A percentile compares a stretch with the other conserved stretches of the same genome.
Conservation (phyloP, 768 basidiomycete species). For the Crassisporium funariophilum region DNA sequence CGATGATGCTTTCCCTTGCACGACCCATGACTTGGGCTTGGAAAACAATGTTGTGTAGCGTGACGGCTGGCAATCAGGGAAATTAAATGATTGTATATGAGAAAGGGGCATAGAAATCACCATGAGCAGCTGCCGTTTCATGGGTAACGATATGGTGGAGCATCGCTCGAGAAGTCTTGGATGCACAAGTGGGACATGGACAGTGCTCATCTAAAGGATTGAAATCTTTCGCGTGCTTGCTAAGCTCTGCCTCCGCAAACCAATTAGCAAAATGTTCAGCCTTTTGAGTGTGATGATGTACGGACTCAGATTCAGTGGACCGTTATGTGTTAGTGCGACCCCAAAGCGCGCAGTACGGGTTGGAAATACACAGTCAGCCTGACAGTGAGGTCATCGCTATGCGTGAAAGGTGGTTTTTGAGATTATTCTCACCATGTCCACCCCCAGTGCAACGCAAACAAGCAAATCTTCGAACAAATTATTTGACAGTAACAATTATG, state of each 20-base stretch:
- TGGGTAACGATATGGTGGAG: conserved; percentile 76
- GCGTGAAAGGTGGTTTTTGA: neutral
- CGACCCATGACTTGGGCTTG: conserved; percentile 89
- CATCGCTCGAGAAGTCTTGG: conserved; percentile 68
- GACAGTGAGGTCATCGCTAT: neutral
- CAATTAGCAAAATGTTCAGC: neutral
- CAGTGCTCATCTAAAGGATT: conserved; percentile 73
- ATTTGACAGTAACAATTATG: neutral
- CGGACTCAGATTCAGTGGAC: conserved; percentile 83
- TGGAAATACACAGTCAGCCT: conserved; percentile 95
- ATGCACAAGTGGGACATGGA: conserved; percentile 83
- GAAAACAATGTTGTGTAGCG: conserved; percentile 82
- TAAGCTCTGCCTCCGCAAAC: conserved; percentile 50
- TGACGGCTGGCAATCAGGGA: conserved; percentile 55
- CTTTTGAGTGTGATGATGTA: neutral
- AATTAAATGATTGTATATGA: neutral
- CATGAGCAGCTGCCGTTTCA: conserved; percentile 87
- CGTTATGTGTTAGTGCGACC: conserved; percentile 79
- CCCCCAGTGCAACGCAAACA: conserved; percentile 88
- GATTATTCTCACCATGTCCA: conserved; percentile 75
- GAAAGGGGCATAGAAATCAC: conserved; percentile 38
- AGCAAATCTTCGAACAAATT: conserved; percentile 61
- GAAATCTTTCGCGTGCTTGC: conserved; percentile 71
- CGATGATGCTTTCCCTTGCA: conserved; percentile 78
- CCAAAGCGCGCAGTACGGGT: conserved; percentile 92